A percentile compares a stretch with the other conserved stretches of the same genome.
These are phyloP conservation scores for Sporothrix globosa DNA, from an alignment of 2,329 filamentous ascomycete species.

Conservation along the genomic window DNA sequence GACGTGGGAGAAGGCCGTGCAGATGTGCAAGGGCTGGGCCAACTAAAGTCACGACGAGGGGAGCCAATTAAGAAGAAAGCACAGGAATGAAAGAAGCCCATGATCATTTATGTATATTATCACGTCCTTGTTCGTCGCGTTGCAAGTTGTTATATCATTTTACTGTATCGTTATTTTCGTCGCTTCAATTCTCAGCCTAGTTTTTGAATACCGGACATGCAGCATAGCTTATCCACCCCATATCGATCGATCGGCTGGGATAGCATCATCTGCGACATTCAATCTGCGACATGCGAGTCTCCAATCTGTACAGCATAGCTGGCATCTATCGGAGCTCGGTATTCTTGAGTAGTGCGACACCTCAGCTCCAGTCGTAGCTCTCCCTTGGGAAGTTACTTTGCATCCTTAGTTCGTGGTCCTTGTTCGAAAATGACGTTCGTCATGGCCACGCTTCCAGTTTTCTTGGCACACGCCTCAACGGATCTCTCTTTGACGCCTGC, in stretches of 20 bases:
- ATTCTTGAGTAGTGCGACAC: no score
- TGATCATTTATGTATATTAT: conserved; percentile 2
- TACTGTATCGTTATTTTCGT: background rate
- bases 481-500: background rate
- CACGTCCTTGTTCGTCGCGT: conserved; percentile 14
- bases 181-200: background rate
- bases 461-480: background rate
- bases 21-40: conserved; percentile 62
- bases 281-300: background rate
- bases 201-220: background rate
- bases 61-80: background rate
- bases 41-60: background rate
- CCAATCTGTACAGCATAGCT: no score
- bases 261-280: conserved; percentile 5
- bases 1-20: conserved; percentile 60
- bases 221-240: background rate
- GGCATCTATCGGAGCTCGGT: no score
- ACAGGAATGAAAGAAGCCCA: background rate
- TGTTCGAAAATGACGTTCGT: conserved; percentile 13
- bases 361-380: background rate
- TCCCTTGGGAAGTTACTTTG: background rate
- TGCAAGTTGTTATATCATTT: background rate
- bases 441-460: conserved; percentile 4
- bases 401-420: background rate
- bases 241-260: background rate